These are phyloP conservation scores for Coniochaeta hoffmannii DNA, from an alignment of 2,329 filamentous ascomycete genomes.

Conservation along the genomic window DNA sequence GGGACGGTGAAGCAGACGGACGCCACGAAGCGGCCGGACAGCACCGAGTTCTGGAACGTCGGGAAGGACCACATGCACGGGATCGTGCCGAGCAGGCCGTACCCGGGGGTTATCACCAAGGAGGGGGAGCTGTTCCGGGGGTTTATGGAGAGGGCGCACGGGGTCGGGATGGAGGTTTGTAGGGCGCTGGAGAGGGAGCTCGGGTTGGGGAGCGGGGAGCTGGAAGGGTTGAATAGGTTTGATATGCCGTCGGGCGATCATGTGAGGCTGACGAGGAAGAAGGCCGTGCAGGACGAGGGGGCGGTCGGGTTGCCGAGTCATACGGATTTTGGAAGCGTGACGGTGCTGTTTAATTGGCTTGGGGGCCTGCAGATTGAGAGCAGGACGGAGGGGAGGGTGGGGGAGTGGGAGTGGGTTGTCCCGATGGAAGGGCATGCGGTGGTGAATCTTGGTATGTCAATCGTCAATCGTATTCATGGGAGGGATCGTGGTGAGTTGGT, in stretches of 20 bases:
- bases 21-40: constrained; percentile 18
- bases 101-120: constrained; percentile 17
- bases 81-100: constrained; percentile 16
- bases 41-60: constrained; percentile 26
- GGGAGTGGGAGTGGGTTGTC: constrained; percentile 26
- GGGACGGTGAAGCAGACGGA: constrained; percentile 20
- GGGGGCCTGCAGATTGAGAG: constrained; percentile 30
- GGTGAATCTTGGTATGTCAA: constrained; percentile 20
- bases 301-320: constrained; percentile 14
- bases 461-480: neutral
- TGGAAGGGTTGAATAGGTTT: constrained; percentile 18
- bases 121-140: constrained; percentile 16
- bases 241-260: constrained; percentile 22
- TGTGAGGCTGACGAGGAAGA: constrained; percentile 21
- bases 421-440: constrained; percentile 27
- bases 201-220: constrained; percentile 16
- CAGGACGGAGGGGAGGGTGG: constrained; percentile 4
- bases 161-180: constrained; percentile 19
- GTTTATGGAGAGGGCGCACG: constrained; percentile 20
- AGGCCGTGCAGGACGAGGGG: constrained; percentile 22
- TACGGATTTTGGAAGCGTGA: constrained; percentile 30
- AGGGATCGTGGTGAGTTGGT: too few species aligned
- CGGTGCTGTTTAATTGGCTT: constrained; percentile 30
- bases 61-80: constrained; percentile 23
- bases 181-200: constrained; percentile 19